Percentiles rank a stretch among this genome's conserved stretches.
Conservation (phyloP, 106 monocot genomes). For the Apostasia ramifera region DNA sequence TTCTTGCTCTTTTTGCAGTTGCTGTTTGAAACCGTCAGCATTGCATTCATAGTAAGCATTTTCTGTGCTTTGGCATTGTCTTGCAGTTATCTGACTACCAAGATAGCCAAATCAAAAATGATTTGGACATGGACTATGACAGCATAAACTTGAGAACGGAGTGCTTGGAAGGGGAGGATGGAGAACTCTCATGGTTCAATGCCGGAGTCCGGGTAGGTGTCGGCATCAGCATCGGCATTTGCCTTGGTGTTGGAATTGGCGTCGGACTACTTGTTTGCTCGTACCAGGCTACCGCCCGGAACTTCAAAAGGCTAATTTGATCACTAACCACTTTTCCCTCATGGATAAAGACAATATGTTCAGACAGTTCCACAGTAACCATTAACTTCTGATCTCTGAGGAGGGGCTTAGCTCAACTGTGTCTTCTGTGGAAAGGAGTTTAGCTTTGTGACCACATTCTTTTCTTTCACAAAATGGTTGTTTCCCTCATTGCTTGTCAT, state of each 20-base stretch:
- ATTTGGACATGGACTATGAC: constrained; percentile 36
- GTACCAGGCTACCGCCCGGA: constrained; percentile 40
- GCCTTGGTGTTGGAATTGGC: constrained; percentile 62
- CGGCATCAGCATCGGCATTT: constrained; percentile 56
- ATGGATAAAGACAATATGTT: no score
- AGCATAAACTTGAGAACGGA: constrained; percentile 27
- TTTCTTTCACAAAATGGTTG: no score
- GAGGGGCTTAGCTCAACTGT: no score
- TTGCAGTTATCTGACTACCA: constrained; percentile 42
- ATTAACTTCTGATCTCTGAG: no score
- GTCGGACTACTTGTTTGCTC: constrained; percentile 54
- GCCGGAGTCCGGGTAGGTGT: constrained; percentile 73
- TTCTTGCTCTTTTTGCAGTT: background rate
- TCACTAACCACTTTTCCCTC: no score
- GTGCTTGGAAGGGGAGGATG: constrained; percentile 52
- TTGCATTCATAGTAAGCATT: background rate
- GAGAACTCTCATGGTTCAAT: constrained; percentile 76
- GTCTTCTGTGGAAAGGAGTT: no score
- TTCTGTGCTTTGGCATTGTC: background rate
- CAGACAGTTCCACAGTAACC: no score
- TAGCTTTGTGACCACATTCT: no score
- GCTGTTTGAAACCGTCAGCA: background rate
- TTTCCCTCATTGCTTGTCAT: no score
- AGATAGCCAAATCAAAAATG: constrained; percentile 24
- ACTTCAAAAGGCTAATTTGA: constrained; percentile 33